phyloP scores from a whole-genome alignment of 805 yeast genomes.

The Candida hungchunana region DNA sequence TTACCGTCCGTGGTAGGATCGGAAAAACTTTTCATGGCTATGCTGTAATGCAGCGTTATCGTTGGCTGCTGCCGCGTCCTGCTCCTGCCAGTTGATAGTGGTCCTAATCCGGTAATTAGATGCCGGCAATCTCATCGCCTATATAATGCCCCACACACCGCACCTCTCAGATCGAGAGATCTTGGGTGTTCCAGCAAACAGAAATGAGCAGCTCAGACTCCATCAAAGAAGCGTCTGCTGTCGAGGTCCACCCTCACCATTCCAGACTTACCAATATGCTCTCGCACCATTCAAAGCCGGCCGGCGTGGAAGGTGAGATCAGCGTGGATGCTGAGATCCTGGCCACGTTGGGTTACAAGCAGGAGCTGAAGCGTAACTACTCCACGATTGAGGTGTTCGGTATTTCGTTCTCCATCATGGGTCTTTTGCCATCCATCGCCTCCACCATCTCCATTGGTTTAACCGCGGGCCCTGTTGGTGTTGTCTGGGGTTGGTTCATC shows the following conservation, averaged over 20 bases:
- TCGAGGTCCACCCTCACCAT: not conserved
- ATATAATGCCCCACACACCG: too few relatives aligned
- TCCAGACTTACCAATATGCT: not conserved
- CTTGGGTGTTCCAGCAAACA: too few relatives aligned
- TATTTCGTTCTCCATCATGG: conserved; percentile 63
- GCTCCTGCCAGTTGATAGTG: too few relatives aligned
- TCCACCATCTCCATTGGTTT: conserved; percentile 42
- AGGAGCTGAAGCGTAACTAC: conserved; percentile 55
- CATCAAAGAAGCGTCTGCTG: not conserved
- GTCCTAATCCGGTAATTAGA: too few relatives aligned
- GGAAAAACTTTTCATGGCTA: too few relatives aligned
- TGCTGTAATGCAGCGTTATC: too few relatives aligned
- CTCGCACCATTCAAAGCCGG: not conserved
- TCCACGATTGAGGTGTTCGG: conserved; percentile 59
- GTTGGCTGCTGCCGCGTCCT: too few relatives aligned
- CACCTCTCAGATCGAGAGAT: too few relatives aligned
- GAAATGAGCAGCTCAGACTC: conserved; percentile 4
- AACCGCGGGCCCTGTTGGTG: conserved; percentile 51
- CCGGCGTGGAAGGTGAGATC: not conserved
- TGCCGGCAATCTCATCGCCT: too few relatives aligned
- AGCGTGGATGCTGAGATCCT: conserved; percentile 10
- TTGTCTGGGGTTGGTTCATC: conserved; percentile 71
- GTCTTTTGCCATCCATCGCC: conserved; percentile 57
- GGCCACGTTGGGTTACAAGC: conserved; percentile 53
- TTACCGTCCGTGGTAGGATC: too few relatives aligned